Base-by-base conservation (phyloP, 805 yeast species). In the Phaffomyces thermotolerans region DNA sequence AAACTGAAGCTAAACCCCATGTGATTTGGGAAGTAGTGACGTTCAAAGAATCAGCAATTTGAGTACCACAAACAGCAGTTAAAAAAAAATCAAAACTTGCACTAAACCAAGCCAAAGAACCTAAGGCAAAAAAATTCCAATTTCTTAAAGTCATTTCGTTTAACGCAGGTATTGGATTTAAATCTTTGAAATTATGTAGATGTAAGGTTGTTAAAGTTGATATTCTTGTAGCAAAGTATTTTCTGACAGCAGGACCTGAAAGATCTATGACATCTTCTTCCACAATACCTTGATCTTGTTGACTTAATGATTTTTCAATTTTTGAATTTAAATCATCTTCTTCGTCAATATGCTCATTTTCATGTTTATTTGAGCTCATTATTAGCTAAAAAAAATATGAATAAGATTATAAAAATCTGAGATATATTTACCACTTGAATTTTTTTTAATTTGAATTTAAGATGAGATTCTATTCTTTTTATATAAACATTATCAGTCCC, bases 41-140 rank as follows among this genome's bases (percentile, higher is more conserved):
- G 36, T 66, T 65, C 43, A 82, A 69, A 4, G 73, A 59, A 30
- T 60, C 56, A 23, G 86, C 83, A 40, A 83, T 69, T 14, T 65
- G 62, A 1, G 72, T 46, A n/a, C 76, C 80, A 39, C 79, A 73
- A 38, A 80, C 69, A 17, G 84, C 72, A 6, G 80, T 82, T 17
- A 77, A 62, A 58, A 83, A 83, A 63, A 79, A 83, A 52, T 82
- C 88, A 58, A 82, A 75, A 7, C 86, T 79, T 44, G 83, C 90
- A 72, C 81, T 72, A 9, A 84, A 72, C 89, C 90, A 83, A 34
- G 81, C 83, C 36, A 67, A 60, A 51, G 76, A 71, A 4, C 84
- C 87, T 52, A 79, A 66, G 22, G 69, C 57, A 56, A 82, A 79
- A 45, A 73, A 74, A 43, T 70, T 67, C 85, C 88, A 81, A 45